Evolutionary conservation across 495 filamentous ascomycete species (phyloP).

Genomic region (Aspergillus cristatus): DNA sequence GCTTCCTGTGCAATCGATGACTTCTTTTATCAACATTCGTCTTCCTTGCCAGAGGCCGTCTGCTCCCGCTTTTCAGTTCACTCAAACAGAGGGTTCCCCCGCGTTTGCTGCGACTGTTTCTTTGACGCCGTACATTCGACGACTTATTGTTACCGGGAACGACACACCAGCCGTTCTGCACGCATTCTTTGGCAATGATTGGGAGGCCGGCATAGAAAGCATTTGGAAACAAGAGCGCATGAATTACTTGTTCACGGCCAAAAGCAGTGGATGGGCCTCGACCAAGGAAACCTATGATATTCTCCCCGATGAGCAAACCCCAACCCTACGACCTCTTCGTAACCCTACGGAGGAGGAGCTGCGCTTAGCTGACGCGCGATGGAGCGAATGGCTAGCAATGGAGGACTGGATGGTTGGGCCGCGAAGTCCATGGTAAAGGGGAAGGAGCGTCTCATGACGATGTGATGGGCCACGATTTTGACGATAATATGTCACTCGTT

Average conservation of each 20-base stretch:
- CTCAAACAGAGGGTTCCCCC: neutral
- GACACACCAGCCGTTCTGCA: conserved; percentile 69
- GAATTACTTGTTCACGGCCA: conserved; percentile 94
- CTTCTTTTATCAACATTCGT: conserved; percentile 81
- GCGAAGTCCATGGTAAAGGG: conserved; percentile 40
- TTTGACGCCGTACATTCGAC: conserved; percentile 79
- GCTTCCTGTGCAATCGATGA: conserved; percentile 69
- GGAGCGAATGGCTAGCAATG: conserved; percentile 88
- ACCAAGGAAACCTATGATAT: conserved; percentile 88
- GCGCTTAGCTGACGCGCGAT: conserved; percentile 64
- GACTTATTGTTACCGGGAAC: conserved; percentile 79
- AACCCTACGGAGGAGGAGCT: conserved; percentile 71
- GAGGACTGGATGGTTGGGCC: conserved; percentile 91
- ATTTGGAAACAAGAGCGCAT: conserved; percentile 78
- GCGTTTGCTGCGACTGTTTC: conserved; percentile 34
- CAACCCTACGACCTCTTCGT: conserved; percentile 72
- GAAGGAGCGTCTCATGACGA: neutral
- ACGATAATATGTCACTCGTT: no score
- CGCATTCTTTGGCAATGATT: conserved; percentile 77
- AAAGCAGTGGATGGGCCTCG: conserved; percentile 77
- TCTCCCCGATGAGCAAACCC: conserved; percentile 65
- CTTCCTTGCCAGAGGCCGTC: conserved; percentile 32
- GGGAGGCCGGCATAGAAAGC: conserved; percentile 63
- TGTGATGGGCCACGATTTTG: no score
- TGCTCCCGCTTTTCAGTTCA: conserved; percentile 9